These are phyloP conservation scores for Neocucurbitaria cava DNA, from an alignment of 2,329 filamentous ascomycete genomes.

Conservation along the genomic window DNA sequence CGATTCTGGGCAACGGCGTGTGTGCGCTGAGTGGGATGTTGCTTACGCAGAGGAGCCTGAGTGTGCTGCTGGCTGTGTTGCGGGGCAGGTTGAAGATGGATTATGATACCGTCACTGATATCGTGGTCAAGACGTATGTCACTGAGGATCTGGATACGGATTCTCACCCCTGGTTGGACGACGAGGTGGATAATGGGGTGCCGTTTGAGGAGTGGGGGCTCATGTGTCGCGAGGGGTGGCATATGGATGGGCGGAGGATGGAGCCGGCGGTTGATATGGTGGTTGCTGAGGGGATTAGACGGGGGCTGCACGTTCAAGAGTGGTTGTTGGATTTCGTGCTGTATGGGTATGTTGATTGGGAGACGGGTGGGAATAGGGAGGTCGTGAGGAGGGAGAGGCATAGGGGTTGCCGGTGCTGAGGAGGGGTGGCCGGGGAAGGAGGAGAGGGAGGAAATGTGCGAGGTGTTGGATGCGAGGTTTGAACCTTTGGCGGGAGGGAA, in stretches of 20 bases:
- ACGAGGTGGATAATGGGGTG: slow-evolving; percentile 31
- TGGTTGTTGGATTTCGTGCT: slow-evolving; percentile 65
- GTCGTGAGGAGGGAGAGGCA: slow-evolving; percentile 62
- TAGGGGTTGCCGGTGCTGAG: slow-evolving; percentile 38
- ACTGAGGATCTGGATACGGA: slow-evolving; percentile 27
- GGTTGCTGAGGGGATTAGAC: slow-evolving; percentile 60
- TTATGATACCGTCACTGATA: slow-evolving; percentile 23
- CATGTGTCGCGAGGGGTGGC: slow-evolving; percentile 50
- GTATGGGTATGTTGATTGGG: slow-evolving; percentile 66
- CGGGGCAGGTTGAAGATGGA: slow-evolving; percentile 59
- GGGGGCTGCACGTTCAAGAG: slow-evolving; percentile 62
- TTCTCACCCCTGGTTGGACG: slow-evolving; percentile 25
- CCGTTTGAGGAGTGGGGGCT: slow-evolving; percentile 45
- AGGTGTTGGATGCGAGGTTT: slow-evolving; percentile 7
- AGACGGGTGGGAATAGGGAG: slow-evolving; percentile 60
- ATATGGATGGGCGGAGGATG: slow-evolving; percentile 66
- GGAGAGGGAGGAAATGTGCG: slow-evolving; percentile 1
- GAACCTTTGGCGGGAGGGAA: background rate
- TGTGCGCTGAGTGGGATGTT: slow-evolving; percentile 54
- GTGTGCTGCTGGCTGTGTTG: slow-evolving; percentile 48
- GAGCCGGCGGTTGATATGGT: slow-evolving; percentile 36
- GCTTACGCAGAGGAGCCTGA: slow-evolving; percentile 61
- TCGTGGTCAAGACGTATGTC: slow-evolving; percentile 29
- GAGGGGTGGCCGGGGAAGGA: slow-evolving; percentile 7
- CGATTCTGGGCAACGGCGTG: slow-evolving; percentile 61